phyloP scores from a whole-genome alignment of 192 early-diverging fungal genomes.

The Diversispora epigaea region DNA sequence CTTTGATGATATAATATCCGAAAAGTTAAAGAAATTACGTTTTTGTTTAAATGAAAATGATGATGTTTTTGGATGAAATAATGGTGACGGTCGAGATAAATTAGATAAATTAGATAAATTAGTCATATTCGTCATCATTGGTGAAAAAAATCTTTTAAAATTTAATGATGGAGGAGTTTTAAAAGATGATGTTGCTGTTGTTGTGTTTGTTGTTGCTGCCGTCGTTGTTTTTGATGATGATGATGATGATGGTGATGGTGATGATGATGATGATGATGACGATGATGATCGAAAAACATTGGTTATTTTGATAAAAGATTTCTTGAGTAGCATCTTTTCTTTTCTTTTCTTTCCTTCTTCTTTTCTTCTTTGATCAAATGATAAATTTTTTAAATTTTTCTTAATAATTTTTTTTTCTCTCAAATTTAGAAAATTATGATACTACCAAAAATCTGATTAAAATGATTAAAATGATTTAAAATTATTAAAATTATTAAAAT shows the following conservation, averaged over 20 bases:
- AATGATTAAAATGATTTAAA: too few relatives aligned
- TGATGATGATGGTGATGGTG: too few relatives aligned
- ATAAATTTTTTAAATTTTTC: too few relatives aligned
- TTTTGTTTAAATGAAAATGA: too few relatives aligned
- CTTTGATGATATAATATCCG: slow-evolving; percentile 1
- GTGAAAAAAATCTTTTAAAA: background rate
- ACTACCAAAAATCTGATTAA: too few relatives aligned
- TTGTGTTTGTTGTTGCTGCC: too few relatives aligned
- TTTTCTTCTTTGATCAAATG: too few relatives aligned
- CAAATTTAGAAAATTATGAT: too few relatives aligned
- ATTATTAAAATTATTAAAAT: too few relatives aligned
- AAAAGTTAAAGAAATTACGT: slow-evolving; percentile 4
- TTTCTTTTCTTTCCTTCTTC: too few relatives aligned
- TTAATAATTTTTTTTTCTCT: too few relatives aligned
- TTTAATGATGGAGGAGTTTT: background rate
- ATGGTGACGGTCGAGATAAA: background rate
- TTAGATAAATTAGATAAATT: background rate
- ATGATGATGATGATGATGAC: background rate
- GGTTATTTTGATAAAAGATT: background rate
- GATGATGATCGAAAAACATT: background rate
- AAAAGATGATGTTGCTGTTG: background rate
- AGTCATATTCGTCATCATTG: background rate
- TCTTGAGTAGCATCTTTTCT: background rate
- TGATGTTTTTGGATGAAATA: background rate
- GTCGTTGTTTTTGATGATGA: too few relatives aligned